Percentiles rank a stretch among this genome's conserved stretches.
Evolutionary conservation across 2,329 filamentous ascomycete genomes (phyloP).

Genomic region (Trichoderma sp.): DNA sequence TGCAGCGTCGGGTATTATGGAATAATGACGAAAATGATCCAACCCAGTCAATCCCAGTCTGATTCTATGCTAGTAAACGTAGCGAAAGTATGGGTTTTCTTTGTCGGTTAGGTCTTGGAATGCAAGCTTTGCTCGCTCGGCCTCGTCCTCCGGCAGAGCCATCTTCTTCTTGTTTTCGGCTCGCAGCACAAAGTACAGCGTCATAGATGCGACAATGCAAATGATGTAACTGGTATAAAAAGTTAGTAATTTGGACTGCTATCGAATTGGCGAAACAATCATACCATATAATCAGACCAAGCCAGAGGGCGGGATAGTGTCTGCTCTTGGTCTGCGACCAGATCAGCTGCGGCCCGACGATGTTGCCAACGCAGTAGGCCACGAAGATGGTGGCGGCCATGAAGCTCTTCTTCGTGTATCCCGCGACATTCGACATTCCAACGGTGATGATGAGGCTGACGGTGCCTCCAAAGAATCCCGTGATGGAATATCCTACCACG

Average conservation of each 20-base stretch:
- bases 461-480: constrained; percentile 71
- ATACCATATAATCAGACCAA: constrained; percentile 63
- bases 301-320: constrained; percentile 74
- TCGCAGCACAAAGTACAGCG: constrained; percentile 60
- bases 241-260: neutral
- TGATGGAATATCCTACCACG: constrained; percentile 70
- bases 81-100: constrained; percentile 67
- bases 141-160: constrained; percentile 53
- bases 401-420: constrained; percentile 76
- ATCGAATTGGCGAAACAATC: constrained; percentile 26
- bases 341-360: constrained; percentile 72
- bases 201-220: constrained; percentile 58
- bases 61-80: constrained; percentile 42
- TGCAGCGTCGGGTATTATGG: neutral
- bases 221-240: constrained; percentile 57
- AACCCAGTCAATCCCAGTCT: neutral
- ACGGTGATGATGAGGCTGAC: constrained; percentile 60
- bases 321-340: constrained; percentile 63
- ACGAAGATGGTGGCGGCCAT: constrained; percentile 75
- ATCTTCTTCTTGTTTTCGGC: constrained; percentile 59
- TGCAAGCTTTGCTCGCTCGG: constrained; percentile 63
- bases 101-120: constrained; percentile 70
- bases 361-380: constrained; percentile 74
- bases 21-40: neutral
- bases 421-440: constrained; percentile 68